Base-by-base conservation (phyloP, 768 basidiomycete genomes). In the Pulveroboletus sp. region DNA sequence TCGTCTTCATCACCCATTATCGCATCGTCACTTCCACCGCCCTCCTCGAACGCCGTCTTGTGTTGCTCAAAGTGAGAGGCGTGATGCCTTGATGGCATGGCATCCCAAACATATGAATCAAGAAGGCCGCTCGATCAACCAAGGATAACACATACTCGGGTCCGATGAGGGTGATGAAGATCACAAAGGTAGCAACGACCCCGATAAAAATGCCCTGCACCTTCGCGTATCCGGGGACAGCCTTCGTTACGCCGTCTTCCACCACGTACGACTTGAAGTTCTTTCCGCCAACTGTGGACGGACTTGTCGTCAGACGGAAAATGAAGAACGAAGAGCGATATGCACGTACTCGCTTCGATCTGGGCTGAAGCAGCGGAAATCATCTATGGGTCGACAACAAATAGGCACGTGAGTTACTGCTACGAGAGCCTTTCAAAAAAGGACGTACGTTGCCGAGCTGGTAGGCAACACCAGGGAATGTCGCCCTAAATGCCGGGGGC, bases 201-300 rank as follows among this genome's bases (percentile, higher is more conserved):
- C 93, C 93, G 40, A 96, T 85, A 33, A 97, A 75, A 61, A 97
- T 93, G 36, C 88, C 89, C 72, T 91, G 88, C 5, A 89, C 88
- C 21, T 62, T 82, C 3, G 84, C 86, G 56, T 89, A 89, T 60
- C 89, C 81, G 2, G 83, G 75, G 0, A 83, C 79, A 21, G 59
- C 54, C 3, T 64, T 71, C 0, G 61, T 58, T 6, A 62, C 57
- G 1, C 81, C 82, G 21, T 76, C 54, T 39, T 52, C 21, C 8
- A 71, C 59, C 36, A 83, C 65, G 5, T 74, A 79, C 0, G 77
- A 82, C 49, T 69, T 65, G 27, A 86, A 68, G 49, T 83, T 69
- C 27, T 76, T 74, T 17, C 80, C 85, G 31, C 87, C 90, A 28
- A 80, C 87, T 76, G 43, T 8, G 30, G 30, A 17, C n/a, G 39